phyloP scores from a whole-genome alignment of 75 land plant genomes.

The Sequoiadendron giganteum region DNA sequence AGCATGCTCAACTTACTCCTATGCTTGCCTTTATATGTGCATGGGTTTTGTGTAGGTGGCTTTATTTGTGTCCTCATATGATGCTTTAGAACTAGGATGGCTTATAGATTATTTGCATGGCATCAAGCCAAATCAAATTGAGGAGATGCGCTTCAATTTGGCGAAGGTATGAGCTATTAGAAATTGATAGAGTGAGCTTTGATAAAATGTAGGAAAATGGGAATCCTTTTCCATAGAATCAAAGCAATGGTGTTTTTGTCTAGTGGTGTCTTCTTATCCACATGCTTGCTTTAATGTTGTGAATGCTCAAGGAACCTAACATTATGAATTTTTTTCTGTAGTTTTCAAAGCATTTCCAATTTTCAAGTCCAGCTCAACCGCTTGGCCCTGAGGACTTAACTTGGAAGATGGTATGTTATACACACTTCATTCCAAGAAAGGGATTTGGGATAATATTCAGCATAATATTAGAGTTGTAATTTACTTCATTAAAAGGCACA shows the following conservation, averaged over 20 bases:
- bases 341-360: slow-evolving; percentile 72
- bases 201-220: background rate
- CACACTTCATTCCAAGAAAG: background rate
- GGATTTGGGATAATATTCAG: background rate
- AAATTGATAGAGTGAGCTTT: background rate
- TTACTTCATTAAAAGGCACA: background rate
- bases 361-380: slow-evolving; percentile 70
- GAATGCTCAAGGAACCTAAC: background rate
- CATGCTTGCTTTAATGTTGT: background rate
- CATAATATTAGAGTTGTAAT: background rate
- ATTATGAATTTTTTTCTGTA: slow-evolving; percentile 21
- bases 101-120: slow-evolving; percentile 57
- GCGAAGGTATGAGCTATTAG: slow-evolving; percentile 43
- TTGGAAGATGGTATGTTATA: slow-evolving; percentile 72
- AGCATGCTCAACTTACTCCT: background rate
- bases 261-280: background rate
- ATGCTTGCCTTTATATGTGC: background rate
- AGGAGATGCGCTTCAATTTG: slow-evolving; percentile 55
- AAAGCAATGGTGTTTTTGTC: background rate
- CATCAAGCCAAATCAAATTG: slow-evolving; percentile 33
- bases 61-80: slow-evolving; percentile 66
- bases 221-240: background rate
- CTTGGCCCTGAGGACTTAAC: slow-evolving; percentile 75
- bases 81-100: slow-evolving; percentile 77
- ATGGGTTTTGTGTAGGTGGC: slow-evolving; percentile 44